Conservation (phyloP, 495 filamentous ascomycete species). For the Neurospora sublineolata region DNA sequence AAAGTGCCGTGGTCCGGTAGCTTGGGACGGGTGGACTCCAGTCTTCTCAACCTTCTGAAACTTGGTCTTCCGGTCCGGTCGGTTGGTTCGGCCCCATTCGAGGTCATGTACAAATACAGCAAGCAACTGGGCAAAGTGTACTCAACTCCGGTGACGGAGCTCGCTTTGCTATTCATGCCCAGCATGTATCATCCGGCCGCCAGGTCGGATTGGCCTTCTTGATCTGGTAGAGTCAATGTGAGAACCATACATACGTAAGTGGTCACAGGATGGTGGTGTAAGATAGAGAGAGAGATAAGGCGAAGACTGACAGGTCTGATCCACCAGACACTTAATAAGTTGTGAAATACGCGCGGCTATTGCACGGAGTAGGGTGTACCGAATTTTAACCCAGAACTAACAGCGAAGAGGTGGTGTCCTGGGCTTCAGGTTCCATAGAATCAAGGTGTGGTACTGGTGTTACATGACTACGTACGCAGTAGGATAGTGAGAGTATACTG, state of each 20-base stretch:
- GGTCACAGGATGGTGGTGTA: neutral
- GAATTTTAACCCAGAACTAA: neutral
- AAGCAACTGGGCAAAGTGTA: neutral
- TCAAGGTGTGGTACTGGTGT: neutral
- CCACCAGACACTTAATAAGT: neutral
- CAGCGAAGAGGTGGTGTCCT: neutral
- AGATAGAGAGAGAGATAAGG: neutral
- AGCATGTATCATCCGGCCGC: neutral
- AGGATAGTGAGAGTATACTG: neutral
- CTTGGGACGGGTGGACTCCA: neutral
- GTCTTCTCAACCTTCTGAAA: neutral
- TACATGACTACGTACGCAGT: neutral
- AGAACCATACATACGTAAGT: neutral
- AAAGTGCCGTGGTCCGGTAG: neutral
- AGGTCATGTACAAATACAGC: neutral
- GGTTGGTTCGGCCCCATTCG: neutral
- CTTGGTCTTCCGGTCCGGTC: neutral
- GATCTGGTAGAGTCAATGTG: neutral
- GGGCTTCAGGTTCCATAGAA: neutral
- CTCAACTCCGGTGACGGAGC: neutral
- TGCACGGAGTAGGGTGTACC: neutral
- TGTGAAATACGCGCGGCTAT: neutral
- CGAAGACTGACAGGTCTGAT: neutral
- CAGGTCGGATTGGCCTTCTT: neutral
- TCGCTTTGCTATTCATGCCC: neutral